Percentiles rank a stretch among this genome's conserved stretches.
These are phyloP conservation scores for Schwanniomyces vanrijiae DNA, from an alignment of 805 yeast genomes.

Conservation along the genomic window DNA sequence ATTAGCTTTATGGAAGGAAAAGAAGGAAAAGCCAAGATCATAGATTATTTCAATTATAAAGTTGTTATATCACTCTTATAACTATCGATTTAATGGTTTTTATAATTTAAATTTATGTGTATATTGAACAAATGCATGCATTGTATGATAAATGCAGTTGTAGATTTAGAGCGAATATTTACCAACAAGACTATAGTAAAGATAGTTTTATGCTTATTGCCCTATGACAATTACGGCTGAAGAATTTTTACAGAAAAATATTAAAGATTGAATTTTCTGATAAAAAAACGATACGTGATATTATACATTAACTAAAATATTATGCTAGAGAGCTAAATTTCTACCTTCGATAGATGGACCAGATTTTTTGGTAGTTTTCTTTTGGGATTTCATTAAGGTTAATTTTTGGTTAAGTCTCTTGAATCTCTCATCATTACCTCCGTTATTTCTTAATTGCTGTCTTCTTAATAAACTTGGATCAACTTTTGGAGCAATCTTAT, in stretches of 20 bases:
- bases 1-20: conserved; percentile 99
- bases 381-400: conserved; percentile 47
- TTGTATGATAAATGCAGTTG: conserved; percentile 5
- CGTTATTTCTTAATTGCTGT: conserved; percentile 40
- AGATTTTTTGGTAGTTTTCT: conserved; percentile 53
- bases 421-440: conserved; percentile 72
- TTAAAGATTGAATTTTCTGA: background rate
- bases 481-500: conserved; percentile 86
- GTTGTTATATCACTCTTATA: conserved; percentile 5
- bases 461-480: conserved; percentile 49
- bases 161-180: background rate
- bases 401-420: conserved; percentile 68
- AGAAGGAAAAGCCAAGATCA: conserved; percentile 99
- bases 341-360: conserved; percentile 84
- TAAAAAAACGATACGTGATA: background rate
- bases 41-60: conserved; percentile 41
- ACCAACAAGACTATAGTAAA: too few relatives aligned
- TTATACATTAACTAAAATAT: background rate
- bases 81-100: conserved; percentile 6
- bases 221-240: too few relatives aligned
- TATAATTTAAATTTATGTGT: conserved; percentile 14
- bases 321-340: conserved; percentile 41
- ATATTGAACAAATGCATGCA: conserved; percentile 21
- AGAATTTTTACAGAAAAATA: background rate
- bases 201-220: too few relatives aligned